A percentile compares a stretch with the other conserved stretches of the same genome.
Evolutionary conservation across 805 yeast genomes (phyloP).

Genomic region (Candida ovalis): DNA sequence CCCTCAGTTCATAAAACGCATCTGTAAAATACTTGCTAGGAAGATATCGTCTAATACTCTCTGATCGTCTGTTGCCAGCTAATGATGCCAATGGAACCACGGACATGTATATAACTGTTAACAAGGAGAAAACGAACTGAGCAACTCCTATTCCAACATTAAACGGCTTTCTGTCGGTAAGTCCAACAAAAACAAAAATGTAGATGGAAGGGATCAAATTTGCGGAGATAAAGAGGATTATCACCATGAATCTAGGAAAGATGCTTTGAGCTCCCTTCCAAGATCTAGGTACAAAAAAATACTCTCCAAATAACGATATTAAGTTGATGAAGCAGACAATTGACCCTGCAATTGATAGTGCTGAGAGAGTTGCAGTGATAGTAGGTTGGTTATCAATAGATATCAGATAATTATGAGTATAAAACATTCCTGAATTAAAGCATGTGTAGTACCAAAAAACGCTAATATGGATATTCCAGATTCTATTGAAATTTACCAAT

Average conservation of each 20-base stretch:
- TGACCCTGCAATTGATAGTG: conserved; percentile 65
- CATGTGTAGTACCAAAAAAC: conserved; percentile 76
- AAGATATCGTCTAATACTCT: conserved; percentile 38
- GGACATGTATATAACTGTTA: conserved; percentile 54
- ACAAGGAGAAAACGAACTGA: conserved; percentile 54
- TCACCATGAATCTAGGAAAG: conserved; percentile 40
- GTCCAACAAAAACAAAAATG: conserved; percentile 40
- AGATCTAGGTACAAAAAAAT: conserved; percentile 60
- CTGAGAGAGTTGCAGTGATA: conserved; percentile 48
- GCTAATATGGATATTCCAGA: conserved; percentile 74
- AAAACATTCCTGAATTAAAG: conserved; percentile 64
- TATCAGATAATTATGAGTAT: conserved; percentile 54
- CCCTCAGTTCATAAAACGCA: conserved; percentile 49
- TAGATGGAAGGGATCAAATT: conserved; percentile 50
- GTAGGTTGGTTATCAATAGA: conserved; percentile 58
- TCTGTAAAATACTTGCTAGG: conserved; percentile 60
- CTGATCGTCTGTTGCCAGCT: conserved; percentile 39
- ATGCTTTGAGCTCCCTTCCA: conserved; percentile 73
- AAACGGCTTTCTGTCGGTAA: conserved; percentile 28
- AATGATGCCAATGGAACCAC: conserved; percentile 57
- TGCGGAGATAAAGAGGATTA: conserved; percentile 39
- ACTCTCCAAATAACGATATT: conserved; percentile 54
- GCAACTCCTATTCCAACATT: conserved; percentile 46
- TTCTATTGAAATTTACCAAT: conserved; percentile 67
- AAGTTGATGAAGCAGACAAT: conserved; percentile 56